Conservation (phyloP, 1,284 basidiomycete genomes). For the Ustilago nuda region DNA sequence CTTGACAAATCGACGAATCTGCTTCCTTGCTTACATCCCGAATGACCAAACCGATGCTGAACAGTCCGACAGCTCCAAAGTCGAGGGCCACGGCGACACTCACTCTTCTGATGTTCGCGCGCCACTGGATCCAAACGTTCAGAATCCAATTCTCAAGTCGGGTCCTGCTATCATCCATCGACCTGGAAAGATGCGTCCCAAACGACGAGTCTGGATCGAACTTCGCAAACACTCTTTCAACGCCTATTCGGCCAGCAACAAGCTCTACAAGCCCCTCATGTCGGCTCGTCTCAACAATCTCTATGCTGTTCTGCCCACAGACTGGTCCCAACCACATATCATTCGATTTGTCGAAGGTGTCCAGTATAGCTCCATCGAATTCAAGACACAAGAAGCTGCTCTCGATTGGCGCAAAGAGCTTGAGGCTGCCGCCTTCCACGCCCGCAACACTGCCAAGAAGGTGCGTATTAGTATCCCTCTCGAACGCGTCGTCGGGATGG, state of each 20-base stretch:
- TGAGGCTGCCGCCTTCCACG: constrained; percentile 52
- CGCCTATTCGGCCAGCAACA: constrained; percentile 56
- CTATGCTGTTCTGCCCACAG: constrained; percentile 49
- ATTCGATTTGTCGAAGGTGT: constrained; percentile 48
- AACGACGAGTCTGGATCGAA: constrained; percentile 59
- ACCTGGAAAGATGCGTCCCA: constrained; percentile 49
- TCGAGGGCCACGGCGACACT: not conserved
- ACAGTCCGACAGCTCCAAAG: not conserved
- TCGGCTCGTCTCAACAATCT: constrained; percentile 55
- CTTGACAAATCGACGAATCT: constrained; percentile 59
- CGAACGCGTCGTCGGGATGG: constrained; percentile 48
- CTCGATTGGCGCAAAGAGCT: constrained; percentile 58
- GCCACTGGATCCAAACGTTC: constrained; percentile 28
- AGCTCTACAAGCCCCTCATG: constrained; percentile 59
- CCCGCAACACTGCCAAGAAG: constrained; percentile 53
- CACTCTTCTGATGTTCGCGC: constrained; percentile 8
- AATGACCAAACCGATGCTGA: constrained; percentile 10
- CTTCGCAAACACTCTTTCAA: constrained; percentile 54
- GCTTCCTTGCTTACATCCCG: constrained; percentile 61
- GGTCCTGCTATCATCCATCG: constrained; percentile 56
- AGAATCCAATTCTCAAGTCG: constrained; percentile 52
- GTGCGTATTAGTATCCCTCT: constrained; percentile 59
- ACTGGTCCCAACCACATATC: constrained; percentile 45
- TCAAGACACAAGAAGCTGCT: constrained; percentile 60
- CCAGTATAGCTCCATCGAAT: constrained; percentile 52